Evolutionary conservation across 805 yeast species (phyloP), one percentile per base, ranked within the genome.

Genomic region (Zygoascus biomembranicola): DNA sequence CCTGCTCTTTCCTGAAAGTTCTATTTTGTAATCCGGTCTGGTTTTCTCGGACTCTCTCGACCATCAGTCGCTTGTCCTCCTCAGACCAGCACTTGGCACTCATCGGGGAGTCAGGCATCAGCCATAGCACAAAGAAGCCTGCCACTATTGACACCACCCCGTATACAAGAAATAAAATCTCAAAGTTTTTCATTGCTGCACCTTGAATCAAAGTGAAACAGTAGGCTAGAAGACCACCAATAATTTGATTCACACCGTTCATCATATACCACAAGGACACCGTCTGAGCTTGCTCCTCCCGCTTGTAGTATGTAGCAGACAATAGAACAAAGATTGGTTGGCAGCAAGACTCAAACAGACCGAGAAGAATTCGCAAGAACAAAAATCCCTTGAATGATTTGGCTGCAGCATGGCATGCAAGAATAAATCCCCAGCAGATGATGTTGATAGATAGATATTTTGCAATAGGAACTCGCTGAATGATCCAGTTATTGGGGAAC

Each of bases 221-320:
- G 20, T 77, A 78, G 1, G 81, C 78, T 49, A 78, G 74, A 11
- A 70, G 70, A 11, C 73, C 72, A n/a, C 80, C 80, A 8, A 75
- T 37, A 1, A 76, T 61, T 4, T 71, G 59, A 11, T 78, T 78
- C 20, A 71, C 61, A 6, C 79, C 79, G 32, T 73, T 66, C 49
- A 61, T 57, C 4, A 70, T 70, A 56, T 73, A 70, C 75, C 78
- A 77, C 69, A 52, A 28, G 73, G 64, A 1, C 70, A 62, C 41
- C 77, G 64, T 44, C 20, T 26, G 3, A 20, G 83, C 83, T 48
- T 80, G 79, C 55, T 68, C 69, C n/a, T 55, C 56, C 9, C 68
- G 61, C 55, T 70, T 75, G 73, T 80, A 82, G 77, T 81, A 82
- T 64, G 77, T 81, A 19, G 78, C 65, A 4, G 84, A 80, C 47